Percentiles rank a stretch among this genome's conserved stretches.
These are phyloP conservation scores for Gynandropsis gynandra DNA, from an alignment of 345 rosid genomes.

Conservation along the genomic window DNA sequence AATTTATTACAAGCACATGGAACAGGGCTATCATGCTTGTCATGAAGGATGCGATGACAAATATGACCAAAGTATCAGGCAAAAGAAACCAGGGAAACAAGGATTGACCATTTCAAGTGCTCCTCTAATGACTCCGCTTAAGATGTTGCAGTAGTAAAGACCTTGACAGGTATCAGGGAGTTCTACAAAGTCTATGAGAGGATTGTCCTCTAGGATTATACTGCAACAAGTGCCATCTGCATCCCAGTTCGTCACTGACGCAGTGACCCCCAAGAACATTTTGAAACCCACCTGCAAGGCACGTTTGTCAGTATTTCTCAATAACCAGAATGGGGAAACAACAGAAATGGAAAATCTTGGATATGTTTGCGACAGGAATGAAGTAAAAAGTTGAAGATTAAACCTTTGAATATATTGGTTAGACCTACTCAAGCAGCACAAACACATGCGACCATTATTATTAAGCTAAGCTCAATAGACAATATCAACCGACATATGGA, in stretches of 20 bases:
- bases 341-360: background rate
- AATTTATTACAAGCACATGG: no score
- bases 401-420: no score
- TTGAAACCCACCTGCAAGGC: conserved; percentile 71
- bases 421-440: no score
- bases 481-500: no score
- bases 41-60: no score
- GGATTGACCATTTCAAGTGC: conserved; percentile 81
- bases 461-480: no score
- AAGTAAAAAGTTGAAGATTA: background rate
- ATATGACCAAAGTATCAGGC: background rate
- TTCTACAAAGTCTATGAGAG: conserved; percentile 87
- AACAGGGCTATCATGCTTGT: no score
- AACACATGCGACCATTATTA: no score
- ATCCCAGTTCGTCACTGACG: conserved; percentile 80
- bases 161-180: conserved; percentile 96
- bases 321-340: background rate
- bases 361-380: background rate
- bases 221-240: conserved; percentile 81
- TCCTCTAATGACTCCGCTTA: conserved; percentile 86
- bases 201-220: conserved; percentile 81
- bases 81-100: background rate
- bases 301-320: conserved; percentile 10
- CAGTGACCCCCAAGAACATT: conserved; percentile 90
- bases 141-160: conserved; percentile 77